These are phyloP conservation scores for Umbelopsis ramanniana DNA, from an alignment of 192 early-diverging fungal species.

Conservation along the genomic window DNA sequence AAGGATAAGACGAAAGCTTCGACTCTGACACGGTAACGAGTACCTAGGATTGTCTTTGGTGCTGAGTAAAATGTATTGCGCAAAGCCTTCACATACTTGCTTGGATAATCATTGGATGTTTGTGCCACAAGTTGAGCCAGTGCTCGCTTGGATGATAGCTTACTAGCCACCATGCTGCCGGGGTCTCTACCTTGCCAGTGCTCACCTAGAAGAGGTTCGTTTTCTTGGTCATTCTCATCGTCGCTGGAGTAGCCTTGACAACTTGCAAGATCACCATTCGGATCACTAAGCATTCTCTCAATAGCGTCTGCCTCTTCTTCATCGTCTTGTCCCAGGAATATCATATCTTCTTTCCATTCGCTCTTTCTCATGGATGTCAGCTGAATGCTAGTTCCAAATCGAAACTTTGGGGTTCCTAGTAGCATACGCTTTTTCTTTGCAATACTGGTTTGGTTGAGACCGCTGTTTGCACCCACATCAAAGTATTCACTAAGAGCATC, in stretches of 20 bases:
- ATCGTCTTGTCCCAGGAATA: neutral
- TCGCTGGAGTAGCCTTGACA: constrained; percentile 7
- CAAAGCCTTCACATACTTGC: neutral
- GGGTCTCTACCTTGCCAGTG: constrained; percentile 12
- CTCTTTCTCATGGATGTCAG: constrained; percentile 11
- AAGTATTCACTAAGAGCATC: constrained; percentile 40
- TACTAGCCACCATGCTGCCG: neutral
- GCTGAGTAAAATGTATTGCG: constrained; percentile 32
- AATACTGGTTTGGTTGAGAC: constrained; percentile 1
- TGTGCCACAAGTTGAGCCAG: neutral
- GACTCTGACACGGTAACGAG: constrained; percentile 26
- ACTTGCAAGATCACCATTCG: constrained; percentile 14
- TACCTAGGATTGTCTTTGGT: constrained; percentile 29
- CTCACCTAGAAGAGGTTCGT: constrained; percentile 1
- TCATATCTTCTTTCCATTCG: constrained; percentile 25
- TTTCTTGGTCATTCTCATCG: constrained; percentile 3
- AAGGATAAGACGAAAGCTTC: constrained; percentile 31
- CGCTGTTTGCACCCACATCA: constrained; percentile 32
- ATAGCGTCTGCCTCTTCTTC: constrained; percentile 1
- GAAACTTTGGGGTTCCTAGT: constrained; percentile 30
- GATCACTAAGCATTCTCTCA: neutral
- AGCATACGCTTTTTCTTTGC: constrained; percentile 28
- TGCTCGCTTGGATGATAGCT: neutral
- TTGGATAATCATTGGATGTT: constrained; percentile 4
- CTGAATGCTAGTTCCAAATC: constrained; percentile 28